These are phyloP conservation scores for Geosmithia flava DNA, from an alignment of 2,329 filamentous ascomycete species.

Conservation along the genomic window DNA sequence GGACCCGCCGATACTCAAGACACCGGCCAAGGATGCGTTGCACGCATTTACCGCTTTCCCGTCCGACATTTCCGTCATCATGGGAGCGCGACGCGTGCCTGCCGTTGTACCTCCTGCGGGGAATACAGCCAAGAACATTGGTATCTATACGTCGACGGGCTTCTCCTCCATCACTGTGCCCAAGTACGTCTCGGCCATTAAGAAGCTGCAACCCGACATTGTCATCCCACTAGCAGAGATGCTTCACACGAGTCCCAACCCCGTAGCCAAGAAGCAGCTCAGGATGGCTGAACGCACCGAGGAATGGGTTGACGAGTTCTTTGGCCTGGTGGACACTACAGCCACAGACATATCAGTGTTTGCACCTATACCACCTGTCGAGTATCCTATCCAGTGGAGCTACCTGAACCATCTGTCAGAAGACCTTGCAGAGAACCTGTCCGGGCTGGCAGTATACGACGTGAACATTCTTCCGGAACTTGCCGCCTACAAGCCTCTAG, in stretches of 20 bases:
- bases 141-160: constrained; percentile 77
- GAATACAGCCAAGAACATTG: constrained; percentile 59
- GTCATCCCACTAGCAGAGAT: constrained; percentile 69
- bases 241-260: constrained; percentile 28
- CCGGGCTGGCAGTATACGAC: constrained; percentile 70
- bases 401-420: constrained; percentile 64
- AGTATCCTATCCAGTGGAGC: constrained; percentile 61
- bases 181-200: constrained; percentile 55
- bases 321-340: constrained; percentile 23
- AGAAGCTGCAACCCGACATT: constrained; percentile 65
- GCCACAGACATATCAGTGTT: constrained; percentile 33
- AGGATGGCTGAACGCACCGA: constrained; percentile 84
- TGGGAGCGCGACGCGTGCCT: constrained; percentile 68
- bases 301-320: constrained; percentile 62
- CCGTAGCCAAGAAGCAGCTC: constrained; percentile 59
- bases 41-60: constrained; percentile 68
- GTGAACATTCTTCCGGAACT: constrained; percentile 56
- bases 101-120: constrained; percentile 59
- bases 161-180: constrained; percentile 59
- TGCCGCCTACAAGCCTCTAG: constrained; percentile 36
- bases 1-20: constrained; percentile 35
- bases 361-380: constrained; percentile 61
- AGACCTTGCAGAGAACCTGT: constrained; percentile 45
- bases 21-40: constrained; percentile 28
- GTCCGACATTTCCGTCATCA: constrained; percentile 50